These are phyloP conservation scores for Eimeria necatrix DNA, from an alignment of 169 alveolate genomes.

Conservation along the genomic window DNA sequence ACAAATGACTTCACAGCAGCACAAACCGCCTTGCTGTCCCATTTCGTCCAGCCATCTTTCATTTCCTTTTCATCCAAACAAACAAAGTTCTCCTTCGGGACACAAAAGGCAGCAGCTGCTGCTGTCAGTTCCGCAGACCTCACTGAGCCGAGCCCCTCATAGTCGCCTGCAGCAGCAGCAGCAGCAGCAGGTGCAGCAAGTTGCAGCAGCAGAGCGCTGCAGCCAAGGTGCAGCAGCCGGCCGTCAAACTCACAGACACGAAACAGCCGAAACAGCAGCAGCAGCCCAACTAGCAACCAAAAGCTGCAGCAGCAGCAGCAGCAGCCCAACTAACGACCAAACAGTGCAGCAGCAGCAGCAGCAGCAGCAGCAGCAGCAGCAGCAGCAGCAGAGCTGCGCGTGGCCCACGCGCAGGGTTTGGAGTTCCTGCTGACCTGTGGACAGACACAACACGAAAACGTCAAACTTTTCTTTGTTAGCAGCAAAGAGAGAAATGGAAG, in stretches of 20 bases:
- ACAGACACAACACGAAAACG: constrained; percentile 65
- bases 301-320: not conserved
- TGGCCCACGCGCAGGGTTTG: not conserved
- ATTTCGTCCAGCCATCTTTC: constrained; percentile 52
- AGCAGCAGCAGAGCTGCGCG: not conserved
- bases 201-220: constrained; percentile 5
- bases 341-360: constrained; percentile 6
- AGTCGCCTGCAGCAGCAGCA: constrained; percentile 60
- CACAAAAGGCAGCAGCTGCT: constrained; percentile 50
- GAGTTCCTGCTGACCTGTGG: constrained; percentile 45
- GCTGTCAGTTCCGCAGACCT: constrained; percentile 47
- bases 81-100: not conserved
- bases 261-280: not conserved
- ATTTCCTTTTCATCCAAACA: not conserved
- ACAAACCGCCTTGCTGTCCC: constrained; percentile 63
- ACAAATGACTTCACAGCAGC: constrained; percentile 9
- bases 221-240: too few species aligned
- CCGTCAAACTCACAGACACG: not conserved
- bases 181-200: not conserved
- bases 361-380: constrained; percentile 21
- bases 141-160: constrained; percentile 22
- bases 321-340: not conserved
- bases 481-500: constrained; percentile 45
- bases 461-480: constrained; percentile 3
- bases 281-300: not conserved